A percentile compares a stretch with the other conserved stretches of the same genome.
Conservation (phyloP, 257 asterid species). For the Salvia miltiorrhiza region DNA sequence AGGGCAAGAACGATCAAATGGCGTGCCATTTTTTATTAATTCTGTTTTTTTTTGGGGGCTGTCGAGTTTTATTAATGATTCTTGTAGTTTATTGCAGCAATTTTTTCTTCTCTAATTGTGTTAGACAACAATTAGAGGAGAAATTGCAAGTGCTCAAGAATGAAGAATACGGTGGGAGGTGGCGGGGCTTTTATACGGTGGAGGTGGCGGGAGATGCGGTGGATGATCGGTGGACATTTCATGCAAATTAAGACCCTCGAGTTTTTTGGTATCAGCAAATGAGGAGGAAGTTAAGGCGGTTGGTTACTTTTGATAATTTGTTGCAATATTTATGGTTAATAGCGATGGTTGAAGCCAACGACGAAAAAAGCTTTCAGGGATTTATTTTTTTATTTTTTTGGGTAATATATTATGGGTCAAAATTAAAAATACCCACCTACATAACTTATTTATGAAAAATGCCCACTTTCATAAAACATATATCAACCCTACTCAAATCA, state of each 20-base stretch:
- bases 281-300: background rate
- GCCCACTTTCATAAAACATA: too few relatives aligned
- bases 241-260: background rate
- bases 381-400: too few relatives aligned
- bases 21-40: conserved; percentile 52
- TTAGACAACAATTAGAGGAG: conserved; percentile 20
- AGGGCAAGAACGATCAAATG: conserved; percentile 51
- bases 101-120: conserved; percentile 33
- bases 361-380: too few relatives aligned
- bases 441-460: too few relatives aligned
- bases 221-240: background rate
- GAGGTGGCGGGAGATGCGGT: conserved; percentile 27
- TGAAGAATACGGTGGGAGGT: conserved; percentile 24
- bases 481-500: too few relatives aligned
- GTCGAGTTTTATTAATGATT: conserved; percentile 27
- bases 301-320: background rate
- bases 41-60: background rate
- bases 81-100: conserved; percentile 38
- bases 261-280: background rate
- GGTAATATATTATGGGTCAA: too few relatives aligned
- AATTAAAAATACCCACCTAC: too few relatives aligned
- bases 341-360: too few relatives aligned
- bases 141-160: conserved; percentile 41
- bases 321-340: conserved; percentile 6
- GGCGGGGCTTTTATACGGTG: conserved; percentile 33